Evolutionary conservation across 129 eudicot genomes (phyloP).

Genomic region (Saussurea involucrata): DNA sequence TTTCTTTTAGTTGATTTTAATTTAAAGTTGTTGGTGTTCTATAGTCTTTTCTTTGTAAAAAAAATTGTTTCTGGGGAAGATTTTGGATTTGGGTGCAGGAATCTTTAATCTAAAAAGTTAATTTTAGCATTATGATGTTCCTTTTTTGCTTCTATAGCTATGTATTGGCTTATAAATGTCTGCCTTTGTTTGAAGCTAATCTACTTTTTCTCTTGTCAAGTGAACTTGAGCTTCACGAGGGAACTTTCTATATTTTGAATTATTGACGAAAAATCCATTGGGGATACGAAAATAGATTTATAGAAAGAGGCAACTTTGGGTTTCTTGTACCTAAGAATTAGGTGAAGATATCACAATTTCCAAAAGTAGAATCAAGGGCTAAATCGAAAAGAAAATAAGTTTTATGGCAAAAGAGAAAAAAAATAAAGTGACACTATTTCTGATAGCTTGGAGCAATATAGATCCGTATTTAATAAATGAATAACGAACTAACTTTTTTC

Average conservation of each 20-base stretch:
- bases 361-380: not conserved
- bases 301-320: not conserved
- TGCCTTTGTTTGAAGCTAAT: slow-evolving; percentile 19
- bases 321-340: not conserved
- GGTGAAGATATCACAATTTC: not conserved
- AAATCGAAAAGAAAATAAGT: not conserved
- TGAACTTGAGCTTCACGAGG: not conserved
- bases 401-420: not conserved
- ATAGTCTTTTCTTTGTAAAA: not conserved
- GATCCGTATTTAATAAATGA: not conserved
- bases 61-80: not conserved
- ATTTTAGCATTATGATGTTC: slow-evolving; percentile 16
- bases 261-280: not conserved
- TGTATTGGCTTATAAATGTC: slow-evolving; percentile 6
- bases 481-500: not conserved
- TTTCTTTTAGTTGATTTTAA: not conserved
- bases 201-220: not conserved
- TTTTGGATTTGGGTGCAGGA: slow-evolving; percentile 18
- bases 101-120: slow-evolving; percentile 7
- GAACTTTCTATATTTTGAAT: not conserved
- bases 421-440: not conserved
- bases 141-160: not conserved
- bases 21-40: not conserved
- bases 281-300: not conserved
- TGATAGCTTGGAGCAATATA: too few species aligned